phyloP scores from a whole-genome alignment of 495 filamentous ascomycete genomes.

The Talaromyces proteolyticus region DNA sequence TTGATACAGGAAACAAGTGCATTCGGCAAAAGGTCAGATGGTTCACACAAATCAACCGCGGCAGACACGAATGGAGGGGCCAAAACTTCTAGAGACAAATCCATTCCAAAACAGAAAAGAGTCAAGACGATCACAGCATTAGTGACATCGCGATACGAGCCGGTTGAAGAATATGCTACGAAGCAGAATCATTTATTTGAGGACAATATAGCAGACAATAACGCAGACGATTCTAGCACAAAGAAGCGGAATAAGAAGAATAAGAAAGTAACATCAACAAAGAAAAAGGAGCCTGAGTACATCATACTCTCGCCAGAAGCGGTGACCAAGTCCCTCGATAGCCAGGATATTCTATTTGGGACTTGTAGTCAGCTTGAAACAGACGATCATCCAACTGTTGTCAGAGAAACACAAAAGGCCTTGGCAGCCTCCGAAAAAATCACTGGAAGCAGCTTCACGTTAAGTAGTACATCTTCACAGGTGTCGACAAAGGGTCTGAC shows the following conservation, averaged over 20 bases:
- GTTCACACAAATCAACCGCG: not conserved
- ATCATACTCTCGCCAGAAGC: conserved; percentile 68
- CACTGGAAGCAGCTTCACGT: not conserved
- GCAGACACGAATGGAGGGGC: not conserved
- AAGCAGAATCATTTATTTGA: too few species aligned
- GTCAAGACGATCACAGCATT: conserved; percentile 83
- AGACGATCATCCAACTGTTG: conserved; percentile 63
- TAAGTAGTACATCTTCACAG: not conserved
- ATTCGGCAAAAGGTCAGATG: not conserved
- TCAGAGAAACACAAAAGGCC: conserved; percentile 64
- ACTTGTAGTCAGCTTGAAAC: conserved; percentile 84
- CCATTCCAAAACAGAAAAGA: conserved; percentile 24
- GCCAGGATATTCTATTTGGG: conserved; percentile 84
- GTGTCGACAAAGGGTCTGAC: conserved; percentile 9
- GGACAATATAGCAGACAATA: too few species aligned
- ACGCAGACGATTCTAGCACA: conserved; percentile 10
- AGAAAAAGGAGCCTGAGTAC: conserved; percentile 26
- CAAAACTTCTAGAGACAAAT: not conserved
- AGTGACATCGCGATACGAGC: conserved; percentile 69
- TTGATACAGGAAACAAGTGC: not conserved
- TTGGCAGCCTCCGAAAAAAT: conserved; percentile 53
- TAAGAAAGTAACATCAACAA: conserved; percentile 36
- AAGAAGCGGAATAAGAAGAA: conserved; percentile 21
- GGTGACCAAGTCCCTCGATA: conserved; percentile 59
- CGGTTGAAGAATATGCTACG: not conserved